Evolutionary conservation across 2,329 filamentous ascomycete genomes (phyloP), one percentile per base, ranked within the genome.

Genomic region (Cladobotryum mycophilum): DNA sequence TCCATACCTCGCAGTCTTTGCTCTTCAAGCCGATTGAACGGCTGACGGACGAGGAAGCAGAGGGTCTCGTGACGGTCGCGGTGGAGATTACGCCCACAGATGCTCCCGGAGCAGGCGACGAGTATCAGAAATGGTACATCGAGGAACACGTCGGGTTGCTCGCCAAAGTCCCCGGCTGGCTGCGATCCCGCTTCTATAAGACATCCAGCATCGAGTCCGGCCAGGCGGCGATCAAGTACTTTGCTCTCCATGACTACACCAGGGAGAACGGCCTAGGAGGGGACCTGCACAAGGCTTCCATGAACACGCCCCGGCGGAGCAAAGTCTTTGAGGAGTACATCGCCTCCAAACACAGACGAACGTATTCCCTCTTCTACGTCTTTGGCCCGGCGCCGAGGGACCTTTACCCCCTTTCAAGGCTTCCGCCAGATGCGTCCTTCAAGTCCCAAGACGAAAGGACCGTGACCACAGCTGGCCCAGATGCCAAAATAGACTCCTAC

Each of bases 301-400:
- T 75, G 58, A 71, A 74, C 11, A 89, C 86, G 1, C 71, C 78
- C 1, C 82, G 85, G 79, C 71, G 76, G 14, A 72, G 74, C 3
- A 74, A 82, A 45, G 73, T 89, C 35, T 78, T 80, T 58, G 66
- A 69, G 17, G 78, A 82, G 34, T 76, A 81, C 13, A 77, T 88
- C 11, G 76, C 74, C 18, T 67, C 71, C 43, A 80, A 80, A 60
- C 74, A 69, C 11, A 75, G 81, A 41, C 76, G 86, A 15, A 74
- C 76, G 0, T 93, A 88, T 67, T 73, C 80, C 34, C 79, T 91
- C 55, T 88, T 88, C 66, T 91, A 93, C 66, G 83, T 85, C 11
- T 95, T 95, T 61, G 87, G 88, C 0, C 79, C 86, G 0, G 87
- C 80, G 0, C 82, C 87, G 0, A 78, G 87, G 20, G 85, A 92